Evolutionary conservation across 139 green algal genomes (phyloP), one percentile per base, ranked within the genome.

Genomic region (Penium margaritaceum): DNA sequence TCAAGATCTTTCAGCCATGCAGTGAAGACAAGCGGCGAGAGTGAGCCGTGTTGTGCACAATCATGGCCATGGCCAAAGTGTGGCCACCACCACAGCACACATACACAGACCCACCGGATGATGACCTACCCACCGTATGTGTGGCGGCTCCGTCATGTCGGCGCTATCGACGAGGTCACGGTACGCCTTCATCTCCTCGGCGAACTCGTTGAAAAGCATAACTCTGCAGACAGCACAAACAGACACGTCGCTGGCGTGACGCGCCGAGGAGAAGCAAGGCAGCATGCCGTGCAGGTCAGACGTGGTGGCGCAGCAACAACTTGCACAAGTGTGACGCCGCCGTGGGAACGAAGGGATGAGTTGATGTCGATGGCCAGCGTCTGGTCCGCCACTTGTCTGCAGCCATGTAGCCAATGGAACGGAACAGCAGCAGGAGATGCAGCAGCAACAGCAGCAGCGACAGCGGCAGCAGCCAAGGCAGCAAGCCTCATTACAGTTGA

Each of bases 321-420:
- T 79, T 79, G 47, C 44, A 36, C 29, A 79, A 79, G 35, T 21
- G 44, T 19, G 63, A 5, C 37, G 63, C 62, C 3, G 63, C 62
- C 24, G 17, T 51, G 17, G 63, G 72, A 37, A 76, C 76, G 24
- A 79, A 27, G n/a, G 76, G 29, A 30, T n/a, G 39, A 51, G 61
- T 76, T 79, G 3, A 79, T 24, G 61, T 79, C 76, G 12, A 76
- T n/a, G 7, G 72, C 39, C 37, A 76, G 55, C 37, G 72, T 64
- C 51, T 79, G 63, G 54, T 79, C 63, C 27, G 43, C 33, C 30
- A n/a, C n/a, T n/a, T n/a, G n/a, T n/a, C n/a, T n/a, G n/a, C n/a
- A n/a, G n/a, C n/a, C n/a, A n/a, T n/a, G n/a, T n/a, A n/a, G n/a
- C n/a, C n/a, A n/a, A n/a, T n/a, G n/a, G n/a, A n/a, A n/a, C n/a